A percentile compares a stretch with the other conserved stretches of the same genome.
phyloP scores from a whole-genome alignment of 148 eudicot species.

The Diospyros lotus region DNA sequence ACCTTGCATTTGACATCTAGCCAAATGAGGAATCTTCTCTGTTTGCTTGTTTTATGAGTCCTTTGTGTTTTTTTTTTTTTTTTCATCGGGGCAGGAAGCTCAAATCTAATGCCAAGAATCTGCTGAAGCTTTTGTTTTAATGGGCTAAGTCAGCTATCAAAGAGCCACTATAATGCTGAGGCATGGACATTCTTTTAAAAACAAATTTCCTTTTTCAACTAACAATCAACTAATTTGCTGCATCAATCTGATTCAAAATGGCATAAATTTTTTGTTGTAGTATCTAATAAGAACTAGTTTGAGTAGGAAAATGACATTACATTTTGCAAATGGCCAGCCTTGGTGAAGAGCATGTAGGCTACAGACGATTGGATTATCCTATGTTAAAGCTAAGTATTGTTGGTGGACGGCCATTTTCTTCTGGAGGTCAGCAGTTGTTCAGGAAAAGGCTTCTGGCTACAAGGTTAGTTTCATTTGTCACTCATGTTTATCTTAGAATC shows the following conservation, averaged over 20 bases:
- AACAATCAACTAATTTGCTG: background rate
- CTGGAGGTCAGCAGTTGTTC: constrained; percentile 58
- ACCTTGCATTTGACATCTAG: no score
- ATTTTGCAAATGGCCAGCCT: constrained; percentile 43
- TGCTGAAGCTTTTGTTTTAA: no score
- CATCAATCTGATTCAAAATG: background rate
- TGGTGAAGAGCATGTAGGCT: constrained; percentile 81
- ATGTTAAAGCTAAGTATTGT: constrained; percentile 69
- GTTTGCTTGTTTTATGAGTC: no score
- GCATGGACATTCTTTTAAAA: background rate
- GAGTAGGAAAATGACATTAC: background rate
- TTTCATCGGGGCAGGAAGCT: no score
- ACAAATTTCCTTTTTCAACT: background rate
- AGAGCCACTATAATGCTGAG: background rate
- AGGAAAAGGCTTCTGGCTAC: constrained; percentile 56
- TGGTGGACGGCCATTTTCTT: constrained; percentile 93
- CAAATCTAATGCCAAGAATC: no score
- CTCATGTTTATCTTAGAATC: background rate
- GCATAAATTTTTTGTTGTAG: background rate
- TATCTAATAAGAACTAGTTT: background rate
- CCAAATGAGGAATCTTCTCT: no score
- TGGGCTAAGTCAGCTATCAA: no score
- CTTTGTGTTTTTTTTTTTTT: no score
- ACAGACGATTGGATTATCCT: constrained; percentile 63
- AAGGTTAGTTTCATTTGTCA: constrained; percentile 39